phyloP scores from a whole-genome alignment of 2,329 filamentous ascomycete genomes.

The Dactylonectria estremocensis region DNA sequence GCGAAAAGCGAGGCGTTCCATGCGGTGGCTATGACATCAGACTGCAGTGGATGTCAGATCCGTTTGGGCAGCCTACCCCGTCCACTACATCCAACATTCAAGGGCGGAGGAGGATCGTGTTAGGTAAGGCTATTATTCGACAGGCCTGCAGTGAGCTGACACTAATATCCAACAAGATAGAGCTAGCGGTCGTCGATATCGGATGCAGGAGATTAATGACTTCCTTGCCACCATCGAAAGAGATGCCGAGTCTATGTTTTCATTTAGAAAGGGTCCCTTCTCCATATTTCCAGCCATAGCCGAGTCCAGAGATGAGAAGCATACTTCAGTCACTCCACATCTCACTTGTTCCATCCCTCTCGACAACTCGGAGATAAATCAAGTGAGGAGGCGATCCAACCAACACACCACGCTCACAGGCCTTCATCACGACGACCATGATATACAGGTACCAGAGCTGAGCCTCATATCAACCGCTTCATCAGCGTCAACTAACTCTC shows the following conservation, averaged over 20 bases:
- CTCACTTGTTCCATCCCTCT: too few relatives aligned
- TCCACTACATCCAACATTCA: conserved; percentile 7
- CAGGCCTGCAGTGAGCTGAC: rapidly evolving
- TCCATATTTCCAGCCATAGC: conserved; percentile 10
- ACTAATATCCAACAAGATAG: conserved; percentile 6
- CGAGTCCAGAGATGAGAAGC: neutral
- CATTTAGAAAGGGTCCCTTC: conserved; percentile 21
- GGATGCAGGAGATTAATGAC: conserved; percentile 24
- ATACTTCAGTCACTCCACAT: neutral
- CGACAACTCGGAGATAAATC: neutral
- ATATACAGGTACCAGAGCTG: too few relatives aligned
- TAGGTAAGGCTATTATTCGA: conserved; percentile 6
- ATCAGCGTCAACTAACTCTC: too few relatives aligned
- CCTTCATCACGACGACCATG: too few relatives aligned
- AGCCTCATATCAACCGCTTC: too few relatives aligned
- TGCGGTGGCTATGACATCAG: conserved; percentile 31
- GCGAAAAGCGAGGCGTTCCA: conserved; percentile 26
- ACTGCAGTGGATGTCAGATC: conserved; percentile 30
- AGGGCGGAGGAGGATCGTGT: conserved; percentile 28
- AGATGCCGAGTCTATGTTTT: conserved; percentile 1
- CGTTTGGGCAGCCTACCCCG: conserved; percentile 4
- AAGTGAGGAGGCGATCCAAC: neutral
- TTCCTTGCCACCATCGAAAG: conserved; percentile 28
- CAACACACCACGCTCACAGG: too few relatives aligned
- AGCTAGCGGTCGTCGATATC: conserved; percentile 7